A percentile compares a stretch with the other conserved stretches of the same genome.
These are phyloP conservation scores for Tuber aestivum DNA, from an alignment of 495 filamentous ascomycete genomes.

Conservation along the genomic window DNA sequence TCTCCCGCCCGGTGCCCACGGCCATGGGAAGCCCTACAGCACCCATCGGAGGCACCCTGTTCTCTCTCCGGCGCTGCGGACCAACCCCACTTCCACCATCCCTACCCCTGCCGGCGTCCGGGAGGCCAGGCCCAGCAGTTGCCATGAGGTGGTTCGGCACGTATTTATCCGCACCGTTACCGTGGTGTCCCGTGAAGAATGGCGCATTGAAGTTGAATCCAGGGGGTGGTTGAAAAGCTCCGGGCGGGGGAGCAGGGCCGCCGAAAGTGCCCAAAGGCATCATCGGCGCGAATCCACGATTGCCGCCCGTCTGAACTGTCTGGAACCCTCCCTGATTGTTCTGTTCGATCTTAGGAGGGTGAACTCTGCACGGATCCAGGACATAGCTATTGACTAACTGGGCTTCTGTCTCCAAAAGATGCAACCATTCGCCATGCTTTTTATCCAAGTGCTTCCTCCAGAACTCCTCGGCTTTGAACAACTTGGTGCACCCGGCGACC, in stretches of 20 bases:
- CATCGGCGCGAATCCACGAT: slow-evolving; percentile 30
- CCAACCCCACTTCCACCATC: slow-evolving; percentile 42
- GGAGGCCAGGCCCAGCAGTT: slow-evolving; percentile 26
- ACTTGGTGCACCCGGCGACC: slow-evolving; percentile 87
- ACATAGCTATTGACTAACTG: slow-evolving; percentile 88
- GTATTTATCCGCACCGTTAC: slow-evolving; percentile 32
- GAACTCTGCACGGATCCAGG: slow-evolving; percentile 88
- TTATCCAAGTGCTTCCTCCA: slow-evolving; percentile 99
- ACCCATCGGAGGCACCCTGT: slow-evolving; percentile 20
- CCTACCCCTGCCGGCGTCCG: slow-evolving; percentile 23
- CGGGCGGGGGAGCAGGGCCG: slow-evolving; percentile 46
- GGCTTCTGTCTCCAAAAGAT: slow-evolving; percentile 75
- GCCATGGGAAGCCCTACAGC: slow-evolving; percentile 17
- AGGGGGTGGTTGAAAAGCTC: slow-evolving; percentile 62
- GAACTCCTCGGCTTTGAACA: slow-evolving; percentile 94
- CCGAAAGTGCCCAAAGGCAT: slow-evolving; percentile 33
- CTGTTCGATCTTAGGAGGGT: slow-evolving; percentile 91
- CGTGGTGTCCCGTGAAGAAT: slow-evolving; percentile 33
- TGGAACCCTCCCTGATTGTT: slow-evolving; percentile 63
- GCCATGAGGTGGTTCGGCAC: slow-evolving; percentile 34
- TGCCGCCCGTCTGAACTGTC: slow-evolving; percentile 32
- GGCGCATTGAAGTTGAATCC: slow-evolving; percentile 68
- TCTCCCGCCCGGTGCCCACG: slow-evolving; percentile 43
- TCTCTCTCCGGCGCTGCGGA: slow-evolving; percentile 47
- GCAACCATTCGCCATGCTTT: slow-evolving; percentile 82